These are phyloP conservation scores for Spergularia bocconei DNA, from an alignment of 148 eudicot species.

Conservation along the genomic window DNA sequence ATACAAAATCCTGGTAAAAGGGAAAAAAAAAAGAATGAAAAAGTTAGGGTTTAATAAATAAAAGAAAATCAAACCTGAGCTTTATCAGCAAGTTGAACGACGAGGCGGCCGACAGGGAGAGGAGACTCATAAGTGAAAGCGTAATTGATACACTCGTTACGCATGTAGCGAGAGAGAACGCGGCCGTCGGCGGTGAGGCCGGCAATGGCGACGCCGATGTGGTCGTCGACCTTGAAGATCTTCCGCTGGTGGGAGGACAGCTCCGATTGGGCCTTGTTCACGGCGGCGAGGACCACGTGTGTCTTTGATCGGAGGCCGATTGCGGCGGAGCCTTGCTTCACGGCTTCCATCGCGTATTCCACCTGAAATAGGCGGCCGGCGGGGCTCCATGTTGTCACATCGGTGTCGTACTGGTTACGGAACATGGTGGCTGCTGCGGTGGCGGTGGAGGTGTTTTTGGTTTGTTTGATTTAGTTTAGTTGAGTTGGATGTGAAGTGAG, in stretches of 20 bases:
- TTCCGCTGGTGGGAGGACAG: slow-evolving; percentile 96
- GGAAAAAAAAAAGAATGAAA: slow-evolving; percentile 1
- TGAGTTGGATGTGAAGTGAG: too few relatives aligned
- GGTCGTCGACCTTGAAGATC: slow-evolving; percentile 94
- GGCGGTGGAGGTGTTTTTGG: not conserved
- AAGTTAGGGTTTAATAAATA: too few relatives aligned
- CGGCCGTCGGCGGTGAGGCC: slow-evolving; percentile 96
- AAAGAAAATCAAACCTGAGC: slow-evolving; percentile 63
- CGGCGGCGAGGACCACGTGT: slow-evolving; percentile 70
- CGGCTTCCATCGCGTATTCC: slow-evolving; percentile 99
- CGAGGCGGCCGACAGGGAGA: slow-evolving; percentile 92
- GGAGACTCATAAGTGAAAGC: slow-evolving; percentile 66
- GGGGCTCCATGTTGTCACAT: slow-evolving; percentile 96
- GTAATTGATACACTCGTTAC: slow-evolving; percentile 79
- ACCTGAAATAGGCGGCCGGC: slow-evolving; percentile 91
- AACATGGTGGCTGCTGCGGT: slow-evolving; percentile 45
- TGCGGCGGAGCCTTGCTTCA: slow-evolving; percentile 95
- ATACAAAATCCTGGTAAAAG: not conserved
- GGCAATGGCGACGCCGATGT: slow-evolving; percentile 94
- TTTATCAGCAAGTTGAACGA: slow-evolving; percentile 94
- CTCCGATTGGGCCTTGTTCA: slow-evolving; percentile 87
- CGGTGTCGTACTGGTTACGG: slow-evolving; percentile 96
- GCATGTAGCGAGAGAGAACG: slow-evolving; percentile 80
- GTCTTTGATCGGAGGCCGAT: slow-evolving; percentile 89
- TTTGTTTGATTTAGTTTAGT: too few relatives aligned